Base-by-base conservation (phyloP, 306 rosid species). In the Amphicarpaea edgeworthii region DNA sequence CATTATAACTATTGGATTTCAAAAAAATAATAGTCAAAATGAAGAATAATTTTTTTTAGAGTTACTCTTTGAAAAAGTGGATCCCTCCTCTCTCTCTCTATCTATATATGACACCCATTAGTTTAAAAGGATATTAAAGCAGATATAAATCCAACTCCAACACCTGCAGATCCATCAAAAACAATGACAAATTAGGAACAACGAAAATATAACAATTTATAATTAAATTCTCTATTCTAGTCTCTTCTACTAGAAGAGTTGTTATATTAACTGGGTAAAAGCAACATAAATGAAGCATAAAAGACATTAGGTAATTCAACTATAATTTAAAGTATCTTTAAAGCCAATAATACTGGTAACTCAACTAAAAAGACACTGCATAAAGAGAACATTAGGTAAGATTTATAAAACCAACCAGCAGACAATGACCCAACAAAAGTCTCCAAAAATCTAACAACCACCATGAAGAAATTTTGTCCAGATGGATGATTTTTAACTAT, bases 351-450 rank as follows among this genome's bases (percentile, higher is more conserved):
- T 30, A 30, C 37, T 34, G 8, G 40, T 34, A 34, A 34, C 7
- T 34, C 40, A 34, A 7, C 40, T 34, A 34, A 34, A 0, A 34
- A 47, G 37, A 45, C 42, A 20, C 38, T 5, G 12, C 63, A 79
- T 40, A 37, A 69, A 50, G 57, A 43, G 43, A 67, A 71, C 34
- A 12, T 16, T 24, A 41, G 55, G 61, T 58, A 21, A 66, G 23
- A 69, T 63, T 65, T 16, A 21, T 26, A 80, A 72, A 26, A 60
- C 74, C 72, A 15, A 88, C 97, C 93, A 80, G 97, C 88, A 72
- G 97, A 92, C 90, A 89, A 19, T 45, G 97, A 92, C 75, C 97
- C 95, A 57, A 88, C 90, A 82, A 92, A 92, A 40, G 91, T 86
- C 93, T 89, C 97, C 51, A 92, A 90, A 86, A 92, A 92, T 78